Base-by-base conservation (phyloP, 2,329 filamentous ascomycete genomes). In the Pseudopithomyces chartarum region DNA sequence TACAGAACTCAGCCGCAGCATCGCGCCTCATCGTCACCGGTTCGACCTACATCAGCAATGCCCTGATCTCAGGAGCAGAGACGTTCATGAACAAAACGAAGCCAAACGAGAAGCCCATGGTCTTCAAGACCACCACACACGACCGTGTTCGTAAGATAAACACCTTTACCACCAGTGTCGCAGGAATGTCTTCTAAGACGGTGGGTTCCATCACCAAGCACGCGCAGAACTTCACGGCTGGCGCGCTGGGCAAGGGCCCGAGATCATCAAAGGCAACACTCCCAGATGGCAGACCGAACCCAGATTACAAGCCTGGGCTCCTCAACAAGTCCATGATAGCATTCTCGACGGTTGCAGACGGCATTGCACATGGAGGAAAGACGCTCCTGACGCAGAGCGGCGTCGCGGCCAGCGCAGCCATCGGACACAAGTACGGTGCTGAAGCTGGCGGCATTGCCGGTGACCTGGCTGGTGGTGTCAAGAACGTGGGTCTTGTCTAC, bases 281-380 rank as follows among this genome's bases (percentile, higher is more conserved):
- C 57, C 85, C 87, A 57, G 86, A 93, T 58, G 91, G 91, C 34
- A 87, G 87, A 50, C 82, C 83, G 3, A 76, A 81, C 38, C 73
- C 80, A 17, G 78, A 80, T 17, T 96, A 95, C 79, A 97, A 97
- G 78, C 94, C 95, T 0, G 94, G 95, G 5, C 79, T 99, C 29
- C 79, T 99, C 63, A 99, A 99, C 80, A 97, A 97, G 82, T 92
- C 89, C 60, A 81, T 99, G 80, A 98, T 99, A 81, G 95, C 95
- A 0, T 98, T 98, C 75, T 92, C 90, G 38, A 99, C 95, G 0
- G 86, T 99, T 43, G 91, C 92, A 22, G 95, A 99, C 69, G 95
- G 95, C 36, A 90, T 98, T 56, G 93, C 97, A 64, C 89, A 96
- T 65, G 90, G 91, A 1, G 90, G 92, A 1, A 89, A 89, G 52